Evolutionary conservation across 2,329 filamentous ascomycete genomes (phyloP), one percentile per base, ranked within the genome.

Genomic region (Xylaria multiplex): DNA sequence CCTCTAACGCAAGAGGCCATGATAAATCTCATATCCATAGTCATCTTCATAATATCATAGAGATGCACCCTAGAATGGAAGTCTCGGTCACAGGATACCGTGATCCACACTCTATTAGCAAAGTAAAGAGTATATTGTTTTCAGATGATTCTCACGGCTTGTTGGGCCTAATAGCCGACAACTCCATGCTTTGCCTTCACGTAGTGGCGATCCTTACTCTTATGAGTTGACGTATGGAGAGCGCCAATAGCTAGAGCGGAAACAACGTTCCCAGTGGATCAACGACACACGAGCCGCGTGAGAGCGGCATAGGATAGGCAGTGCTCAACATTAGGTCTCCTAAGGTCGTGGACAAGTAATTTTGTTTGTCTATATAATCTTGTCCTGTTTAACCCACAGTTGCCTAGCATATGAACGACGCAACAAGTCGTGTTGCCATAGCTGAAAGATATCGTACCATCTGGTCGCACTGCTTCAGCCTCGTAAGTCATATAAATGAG

Each of bases 101-200:
- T 22, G 68, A 61, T 61, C 64, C 57, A 62, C 60, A 59, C 56
- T 11, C 58, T 48, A 67, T 64, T 56, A 49, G 59, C 60, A 57
- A 65, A 59, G 57, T 65, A 30, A 59, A 62, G 61, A 42, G 64
- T 66, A 69, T 62, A 70, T 69, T 70, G 64, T 57, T 62, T 54
- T 57, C 53, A 64, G 59, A 67, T 61, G 49, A 58, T 49, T 42
- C 50, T 56, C 54, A 57, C 68, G 68, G 68, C 64, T 67, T 57
- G 50, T 58, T 70, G 64, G 68, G 64, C 68, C 68, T 70, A 58
- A 35, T 6, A 69, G 55, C 68, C 68, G 66, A 63, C 40, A 4
- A 62, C 52, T 62, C 61, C 50, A 56, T 62, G 30, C 37, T 42
- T 52, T 56, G 64, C 30, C 58, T 61, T 59, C 62, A 52, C 30